Evolutionary conservation across 2,329 filamentous ascomycete species (phyloP).

Genomic region (Diaporthe sp.): DNA sequence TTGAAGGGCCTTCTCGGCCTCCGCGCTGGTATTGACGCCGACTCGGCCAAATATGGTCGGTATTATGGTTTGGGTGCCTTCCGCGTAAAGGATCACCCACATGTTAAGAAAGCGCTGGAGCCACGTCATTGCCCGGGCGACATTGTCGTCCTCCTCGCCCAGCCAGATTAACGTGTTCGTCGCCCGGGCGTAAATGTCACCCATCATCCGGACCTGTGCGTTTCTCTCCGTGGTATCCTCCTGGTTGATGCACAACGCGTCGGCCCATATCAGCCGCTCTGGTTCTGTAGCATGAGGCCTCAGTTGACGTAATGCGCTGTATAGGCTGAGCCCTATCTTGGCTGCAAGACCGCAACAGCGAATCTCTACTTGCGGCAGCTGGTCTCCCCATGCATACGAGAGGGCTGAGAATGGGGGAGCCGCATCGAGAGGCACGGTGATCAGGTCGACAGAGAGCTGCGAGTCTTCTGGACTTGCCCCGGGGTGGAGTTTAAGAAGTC

Average conservation of each 20-base stretch:
- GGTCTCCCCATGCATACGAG: not conserved
- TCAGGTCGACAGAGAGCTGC: not conserved
- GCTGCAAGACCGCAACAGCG: not conserved
- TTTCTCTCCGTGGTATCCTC: not conserved
- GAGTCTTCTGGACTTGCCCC: not conserved
- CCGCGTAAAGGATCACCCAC: not conserved
- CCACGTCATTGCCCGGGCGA: not conserved
- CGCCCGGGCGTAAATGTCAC: not conserved
- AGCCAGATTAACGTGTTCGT: not conserved
- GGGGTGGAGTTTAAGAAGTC: not conserved
- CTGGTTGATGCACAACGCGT: conserved; percentile 32
- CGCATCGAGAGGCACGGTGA: not conserved
- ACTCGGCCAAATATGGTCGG: not conserved
- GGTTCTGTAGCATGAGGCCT: accelerated
- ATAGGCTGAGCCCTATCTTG: not conserved
- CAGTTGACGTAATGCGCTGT: not conserved
- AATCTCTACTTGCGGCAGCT: not conserved
- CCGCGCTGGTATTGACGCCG: not conserved
- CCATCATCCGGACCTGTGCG: conserved; percentile 20
- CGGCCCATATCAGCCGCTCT: conserved; percentile 16
- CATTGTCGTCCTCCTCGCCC: not conserved
- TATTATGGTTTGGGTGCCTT: no score
- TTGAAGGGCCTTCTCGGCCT: not conserved
- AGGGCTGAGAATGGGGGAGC: not conserved
- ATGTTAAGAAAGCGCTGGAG: not conserved